Evolutionary conservation across 768 basidiomycete genomes (phyloP).

Genomic region (Floccularia luteovirens): DNA sequence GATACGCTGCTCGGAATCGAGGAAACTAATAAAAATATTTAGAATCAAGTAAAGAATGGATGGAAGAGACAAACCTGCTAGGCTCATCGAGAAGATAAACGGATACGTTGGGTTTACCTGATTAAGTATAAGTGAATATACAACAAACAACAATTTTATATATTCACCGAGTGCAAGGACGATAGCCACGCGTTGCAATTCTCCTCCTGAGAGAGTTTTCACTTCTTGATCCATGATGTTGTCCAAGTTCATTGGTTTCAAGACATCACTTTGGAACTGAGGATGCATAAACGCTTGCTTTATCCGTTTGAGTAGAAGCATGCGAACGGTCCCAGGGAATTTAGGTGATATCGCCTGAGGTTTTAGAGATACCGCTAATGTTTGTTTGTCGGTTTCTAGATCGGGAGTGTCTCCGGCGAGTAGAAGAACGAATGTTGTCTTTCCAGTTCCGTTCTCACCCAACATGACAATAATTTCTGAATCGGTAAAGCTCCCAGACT

Average conservation of each 20-base stretch:
- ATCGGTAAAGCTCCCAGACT: constrained; percentile 90
- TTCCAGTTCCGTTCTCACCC: constrained; percentile 98
- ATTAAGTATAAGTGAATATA: constrained; percentile 1
- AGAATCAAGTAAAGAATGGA: too few relatives aligned
- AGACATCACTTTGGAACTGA: constrained; percentile 98
- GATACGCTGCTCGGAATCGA: constrained; percentile 99
- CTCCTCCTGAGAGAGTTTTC: constrained; percentile 96
- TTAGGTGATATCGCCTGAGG: constrained; percentile 98
- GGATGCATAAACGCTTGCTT: constrained; percentile 96
- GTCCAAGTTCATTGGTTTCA: constrained; percentile 96
- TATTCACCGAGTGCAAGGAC: constrained; percentile 79
- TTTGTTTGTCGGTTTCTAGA: constrained; percentile 71
- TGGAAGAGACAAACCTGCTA: constrained; percentile 38
- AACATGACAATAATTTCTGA: constrained; percentile 99
- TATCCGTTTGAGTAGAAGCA: constrained; percentile 91
- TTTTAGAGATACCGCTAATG: constrained; percentile 87
- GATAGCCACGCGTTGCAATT: constrained; percentile 95
- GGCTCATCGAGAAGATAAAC: constrained; percentile 98
- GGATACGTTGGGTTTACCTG: constrained; percentile 69
- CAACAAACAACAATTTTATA: background rate
- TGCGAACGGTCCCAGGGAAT: constrained; percentile 94
- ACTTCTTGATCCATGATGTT: constrained; percentile 97
- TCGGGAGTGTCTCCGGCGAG: constrained; percentile 93
- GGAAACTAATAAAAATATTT: constrained; percentile 46
- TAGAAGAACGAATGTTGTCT: constrained; percentile 95